Conservation (phyloP, 2,329 filamentous ascomycete species). For the Calycina marina region DNA sequence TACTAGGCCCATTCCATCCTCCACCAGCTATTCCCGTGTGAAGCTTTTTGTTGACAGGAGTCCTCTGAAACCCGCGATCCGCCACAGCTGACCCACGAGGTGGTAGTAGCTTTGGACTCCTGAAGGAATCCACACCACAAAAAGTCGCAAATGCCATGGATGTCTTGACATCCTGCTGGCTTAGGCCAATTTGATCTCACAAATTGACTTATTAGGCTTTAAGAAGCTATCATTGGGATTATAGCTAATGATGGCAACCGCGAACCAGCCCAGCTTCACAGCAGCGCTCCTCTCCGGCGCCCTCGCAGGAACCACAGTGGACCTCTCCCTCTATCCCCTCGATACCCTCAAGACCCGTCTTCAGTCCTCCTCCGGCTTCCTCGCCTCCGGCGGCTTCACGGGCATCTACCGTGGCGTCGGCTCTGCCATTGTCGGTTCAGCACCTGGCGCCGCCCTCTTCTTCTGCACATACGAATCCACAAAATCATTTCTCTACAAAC, state of each 20-base stretch:
- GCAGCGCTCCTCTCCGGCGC: conserved; percentile 65
- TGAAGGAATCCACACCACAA: no score
- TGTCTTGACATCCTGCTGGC: conserved; percentile 8
- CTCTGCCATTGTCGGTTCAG: conserved; percentile 76
- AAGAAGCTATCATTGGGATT: no score
- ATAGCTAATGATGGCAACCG: conserved; percentile 8
- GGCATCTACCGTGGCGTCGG: conserved; percentile 92
- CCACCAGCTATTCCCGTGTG: no score
- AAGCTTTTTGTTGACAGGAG: no score
- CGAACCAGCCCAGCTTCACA: conserved; percentile 33
- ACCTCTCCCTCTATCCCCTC: conserved; percentile 92
- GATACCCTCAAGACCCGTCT: conserved; percentile 98
- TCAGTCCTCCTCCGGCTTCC: conserved; percentile 66
- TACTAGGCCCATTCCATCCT: conserved; percentile 26
- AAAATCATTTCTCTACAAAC: conserved; percentile 37
- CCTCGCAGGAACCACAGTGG: conserved; percentile 86
- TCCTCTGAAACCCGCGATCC: no score
- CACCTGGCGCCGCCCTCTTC: conserved; percentile 89
- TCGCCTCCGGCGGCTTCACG: conserved; percentile 70
- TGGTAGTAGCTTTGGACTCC: no score
- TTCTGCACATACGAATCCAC: conserved; percentile 85
- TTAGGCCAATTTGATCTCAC: no score
- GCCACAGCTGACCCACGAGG: no score
- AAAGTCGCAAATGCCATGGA: conserved; percentile 9
- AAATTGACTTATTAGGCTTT: no score